phyloP scores from a whole-genome alignment of 176 grass and related monocot species.

The Panicum miliaceum region DNA sequence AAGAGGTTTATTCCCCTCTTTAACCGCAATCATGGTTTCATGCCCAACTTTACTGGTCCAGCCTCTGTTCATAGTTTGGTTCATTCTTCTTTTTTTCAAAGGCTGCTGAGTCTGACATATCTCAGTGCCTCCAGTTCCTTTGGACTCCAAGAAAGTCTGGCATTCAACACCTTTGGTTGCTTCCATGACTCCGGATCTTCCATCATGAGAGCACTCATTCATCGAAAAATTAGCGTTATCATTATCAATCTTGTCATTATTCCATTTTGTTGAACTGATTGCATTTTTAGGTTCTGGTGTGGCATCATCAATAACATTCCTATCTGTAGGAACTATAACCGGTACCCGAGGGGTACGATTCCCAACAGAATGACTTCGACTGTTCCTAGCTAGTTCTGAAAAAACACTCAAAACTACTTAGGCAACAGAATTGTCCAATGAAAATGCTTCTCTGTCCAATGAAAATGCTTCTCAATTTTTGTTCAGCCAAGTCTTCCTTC shows the following conservation, averaged over 20 bases:
- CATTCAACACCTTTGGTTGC: constrained; percentile 26
- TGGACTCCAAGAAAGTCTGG: constrained; percentile 38
- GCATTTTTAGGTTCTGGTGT: constrained; percentile 21
- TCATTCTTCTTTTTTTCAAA: constrained; percentile 50
- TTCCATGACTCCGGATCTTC: constrained; percentile 46
- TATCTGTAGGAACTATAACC: constrained; percentile 35
- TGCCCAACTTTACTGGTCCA: constrained; percentile 29
- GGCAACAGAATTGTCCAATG: not conserved
- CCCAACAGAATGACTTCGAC: constrained; percentile 19
- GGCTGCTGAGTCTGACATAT: constrained; percentile 31
- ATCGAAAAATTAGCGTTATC: not conserved
- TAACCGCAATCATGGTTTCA: constrained; percentile 1
- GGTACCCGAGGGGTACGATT: constrained; percentile 52
- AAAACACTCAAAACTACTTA: constrained; percentile 5
- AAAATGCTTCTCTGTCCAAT: constrained; percentile 20
- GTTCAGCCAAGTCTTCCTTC: not conserved
- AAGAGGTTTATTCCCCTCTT: constrained; percentile 24
- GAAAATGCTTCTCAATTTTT: not conserved
- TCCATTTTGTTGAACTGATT: constrained; percentile 16
- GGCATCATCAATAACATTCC: constrained; percentile 1
- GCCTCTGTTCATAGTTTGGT: constrained; percentile 13
- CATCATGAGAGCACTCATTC: constrained; percentile 37
- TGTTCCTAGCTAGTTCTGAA: constrained; percentile 45
- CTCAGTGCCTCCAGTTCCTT: constrained; percentile 33
- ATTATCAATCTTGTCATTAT: constrained; percentile 29